Conservation (phyloP, 164 flowering plant species). For the Malania oleifera region DNA sequence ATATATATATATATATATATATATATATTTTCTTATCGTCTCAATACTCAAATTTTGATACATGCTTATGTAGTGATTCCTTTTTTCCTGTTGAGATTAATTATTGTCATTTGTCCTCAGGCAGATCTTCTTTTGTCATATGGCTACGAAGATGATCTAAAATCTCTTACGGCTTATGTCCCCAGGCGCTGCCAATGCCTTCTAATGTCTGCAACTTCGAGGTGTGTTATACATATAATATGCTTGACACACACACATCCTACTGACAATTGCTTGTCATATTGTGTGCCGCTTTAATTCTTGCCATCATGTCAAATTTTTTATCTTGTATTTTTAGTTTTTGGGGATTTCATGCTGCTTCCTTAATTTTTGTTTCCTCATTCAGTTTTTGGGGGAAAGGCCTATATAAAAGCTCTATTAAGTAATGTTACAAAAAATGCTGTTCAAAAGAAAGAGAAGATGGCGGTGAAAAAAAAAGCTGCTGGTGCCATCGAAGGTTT, state of each 20-base stretch:
- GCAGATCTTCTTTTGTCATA: constrained; percentile 92
- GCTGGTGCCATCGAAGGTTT: no score
- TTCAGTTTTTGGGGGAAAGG: no score
- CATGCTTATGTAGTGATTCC: background rate
- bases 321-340: background rate
- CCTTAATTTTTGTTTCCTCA: no score
- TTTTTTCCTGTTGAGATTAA: background rate
- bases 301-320: background rate
- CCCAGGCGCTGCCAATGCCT: constrained; percentile 93
- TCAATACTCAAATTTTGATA: background rate
- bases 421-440: no score
- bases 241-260: background rate
- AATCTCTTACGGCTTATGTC: constrained; percentile 60
- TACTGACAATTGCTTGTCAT: no score
- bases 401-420: no score
- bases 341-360: no score
- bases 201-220: constrained; percentile 95
- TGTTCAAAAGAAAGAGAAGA: no score
- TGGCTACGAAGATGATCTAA: constrained; percentile 92
- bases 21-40: background rate
- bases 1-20: no score
- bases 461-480: no score
- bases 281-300: no score
- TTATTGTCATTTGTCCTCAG: constrained; percentile 39
- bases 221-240: constrained; percentile 35